Base-by-base conservation (phyloP, 2,329 filamentous ascomycete genomes). In the Trichophyton simii region DNA sequence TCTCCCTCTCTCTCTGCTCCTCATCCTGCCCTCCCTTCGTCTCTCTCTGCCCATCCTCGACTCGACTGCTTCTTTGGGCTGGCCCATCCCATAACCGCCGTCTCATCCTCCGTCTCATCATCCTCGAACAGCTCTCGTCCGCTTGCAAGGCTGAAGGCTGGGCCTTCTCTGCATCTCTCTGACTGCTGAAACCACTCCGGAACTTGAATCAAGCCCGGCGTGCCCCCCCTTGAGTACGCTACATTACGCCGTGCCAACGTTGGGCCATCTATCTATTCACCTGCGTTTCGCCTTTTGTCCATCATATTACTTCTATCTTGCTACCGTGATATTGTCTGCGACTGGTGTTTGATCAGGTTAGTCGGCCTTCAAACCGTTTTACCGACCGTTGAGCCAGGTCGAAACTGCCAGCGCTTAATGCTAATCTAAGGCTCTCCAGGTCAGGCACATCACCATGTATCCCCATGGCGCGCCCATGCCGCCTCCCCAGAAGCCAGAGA, bases 401-500 rank as follows among this genome's bases (percentile, higher is more conserved):
- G 15, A 25, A 41, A 44, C 9, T 44, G 41, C 41, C 41, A 44
- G 41, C 20, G 57, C 34, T 58, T 46, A 42, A 28, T 46, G 11
- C 57, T 58, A 42, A 58, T 8, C 44, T 28, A 15, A 2, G 13
- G 41, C 9, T 48, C 41, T n/a, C 18, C 52, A 55, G n/a, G n/a
- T n/a, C 15, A 44, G n/a, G 41, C 34, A 44, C 15, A 31, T 55
- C 62, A 57, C 69, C 62, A 91, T 92, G 88, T 92, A 90, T 78
- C 83, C 87, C 67, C 87, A 91, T 67, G 75, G 80, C 79, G 83
- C 88, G 72, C 82, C 86, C 68, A 96, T 96, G 89, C 87, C 89
- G 71, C 87, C 89, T 71, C 88, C 88, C 65, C 91, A 96, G 79
- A 96, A 96, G 77, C 94, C 94, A 68, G 94, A 99, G 82, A 97